Percentiles rank a stretch among this genome's conserved stretches.
Evolutionary conservation across 2,329 filamentous ascomycete genomes (phyloP).

Genomic region (Trichoderma sp.): DNA sequence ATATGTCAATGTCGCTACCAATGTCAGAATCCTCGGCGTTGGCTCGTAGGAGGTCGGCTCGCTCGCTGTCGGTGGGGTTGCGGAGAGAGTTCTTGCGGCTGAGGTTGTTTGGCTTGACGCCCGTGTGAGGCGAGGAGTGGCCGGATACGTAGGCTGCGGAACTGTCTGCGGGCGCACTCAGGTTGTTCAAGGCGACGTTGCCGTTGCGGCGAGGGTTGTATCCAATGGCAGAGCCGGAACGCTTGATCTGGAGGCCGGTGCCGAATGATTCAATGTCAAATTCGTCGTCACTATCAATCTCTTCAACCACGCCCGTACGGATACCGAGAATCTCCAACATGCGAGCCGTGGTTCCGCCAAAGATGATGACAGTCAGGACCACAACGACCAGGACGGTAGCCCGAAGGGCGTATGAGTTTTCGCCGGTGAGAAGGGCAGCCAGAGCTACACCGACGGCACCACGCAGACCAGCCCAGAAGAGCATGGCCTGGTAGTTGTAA

Average conservation of each 20-base stretch:
- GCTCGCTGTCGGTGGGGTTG: constrained; percentile 52
- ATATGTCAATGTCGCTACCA: constrained; percentile 65
- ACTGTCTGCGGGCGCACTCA: constrained; percentile 43
- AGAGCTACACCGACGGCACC: constrained; percentile 95
- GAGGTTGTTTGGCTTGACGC: constrained; percentile 48
- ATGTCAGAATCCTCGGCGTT: constrained; percentile 59
- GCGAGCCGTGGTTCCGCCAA: constrained; percentile 92
- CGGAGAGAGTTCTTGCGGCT: constrained; percentile 55
- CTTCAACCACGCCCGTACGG: constrained; percentile 91
- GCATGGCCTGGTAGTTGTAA: constrained; percentile 96
- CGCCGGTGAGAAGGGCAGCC: constrained; percentile 81
- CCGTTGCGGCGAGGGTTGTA: constrained; percentile 70
- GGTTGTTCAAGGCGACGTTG: constrained; percentile 58
- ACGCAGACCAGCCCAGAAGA: constrained; percentile 97
- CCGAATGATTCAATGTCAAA: constrained; percentile 88
- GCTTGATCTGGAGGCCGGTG: constrained; percentile 76
- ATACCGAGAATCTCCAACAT: constrained; percentile 99
- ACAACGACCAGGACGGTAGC: constrained; percentile 98
- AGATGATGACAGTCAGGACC: constrained; percentile 97
- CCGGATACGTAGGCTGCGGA: constrained; percentile 56
- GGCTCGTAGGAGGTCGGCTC: constrained; percentile 56
- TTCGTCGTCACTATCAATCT: constrained; percentile 96
- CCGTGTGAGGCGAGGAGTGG: constrained; percentile 51
- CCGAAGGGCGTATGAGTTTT: constrained; percentile 78
- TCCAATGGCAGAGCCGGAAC: constrained; percentile 74